Conservation (phyloP, 2,329 filamentous ascomycete species). For the Fusarium stilboides region DNA sequence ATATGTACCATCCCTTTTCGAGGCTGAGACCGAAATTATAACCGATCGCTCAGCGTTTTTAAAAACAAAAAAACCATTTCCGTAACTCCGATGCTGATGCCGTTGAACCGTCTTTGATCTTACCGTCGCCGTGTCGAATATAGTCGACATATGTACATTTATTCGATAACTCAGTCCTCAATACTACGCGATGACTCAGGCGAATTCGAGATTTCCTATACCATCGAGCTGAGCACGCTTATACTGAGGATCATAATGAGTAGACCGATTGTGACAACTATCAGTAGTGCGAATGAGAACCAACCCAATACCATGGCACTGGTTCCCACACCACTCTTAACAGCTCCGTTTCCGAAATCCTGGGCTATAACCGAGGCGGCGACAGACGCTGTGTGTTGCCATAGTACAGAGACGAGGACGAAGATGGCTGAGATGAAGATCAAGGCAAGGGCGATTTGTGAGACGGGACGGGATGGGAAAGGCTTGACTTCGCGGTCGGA, state of each 20-base stretch:
- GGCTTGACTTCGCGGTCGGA: slow-evolving; percentile 93
- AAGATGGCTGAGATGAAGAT: slow-evolving; percentile 86
- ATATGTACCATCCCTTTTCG: slow-evolving; percentile 35
- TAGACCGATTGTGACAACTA: slow-evolving; percentile 95
- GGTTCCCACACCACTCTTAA: slow-evolving; percentile 90
- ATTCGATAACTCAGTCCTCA: slow-evolving; percentile 34
- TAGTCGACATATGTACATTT: slow-evolving; percentile 47
- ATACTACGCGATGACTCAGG: slow-evolving; percentile 36
- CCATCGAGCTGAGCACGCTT: slow-evolving; percentile 78
- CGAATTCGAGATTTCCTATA: slow-evolving; percentile 45
- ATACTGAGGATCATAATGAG: slow-evolving; percentile 98
- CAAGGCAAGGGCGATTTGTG: slow-evolving; percentile 91
- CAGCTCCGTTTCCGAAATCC: slow-evolving; percentile 91
- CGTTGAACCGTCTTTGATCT: slow-evolving; percentile 44
- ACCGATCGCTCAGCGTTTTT: slow-evolving; percentile 41
- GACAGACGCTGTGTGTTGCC: slow-evolving; percentile 97
- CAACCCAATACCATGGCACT: slow-evolving; percentile 97
- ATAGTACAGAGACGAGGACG: slow-evolving; percentile 81
- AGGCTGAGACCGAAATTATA: slow-evolving; percentile 46
- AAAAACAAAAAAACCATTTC: slow-evolving; percentile 46
- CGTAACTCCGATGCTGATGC: slow-evolving; percentile 57
- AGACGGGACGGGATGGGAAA: slow-evolving; percentile 92
- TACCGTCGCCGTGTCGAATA: slow-evolving; percentile 37
- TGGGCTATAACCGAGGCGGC: slow-evolving; percentile 94
- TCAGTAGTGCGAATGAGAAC: slow-evolving; percentile 95